These are phyloP conservation scores for Lentinula guzmanii DNA, from an alignment of 768 basidiomycete species.

Conservation along the genomic window DNA sequence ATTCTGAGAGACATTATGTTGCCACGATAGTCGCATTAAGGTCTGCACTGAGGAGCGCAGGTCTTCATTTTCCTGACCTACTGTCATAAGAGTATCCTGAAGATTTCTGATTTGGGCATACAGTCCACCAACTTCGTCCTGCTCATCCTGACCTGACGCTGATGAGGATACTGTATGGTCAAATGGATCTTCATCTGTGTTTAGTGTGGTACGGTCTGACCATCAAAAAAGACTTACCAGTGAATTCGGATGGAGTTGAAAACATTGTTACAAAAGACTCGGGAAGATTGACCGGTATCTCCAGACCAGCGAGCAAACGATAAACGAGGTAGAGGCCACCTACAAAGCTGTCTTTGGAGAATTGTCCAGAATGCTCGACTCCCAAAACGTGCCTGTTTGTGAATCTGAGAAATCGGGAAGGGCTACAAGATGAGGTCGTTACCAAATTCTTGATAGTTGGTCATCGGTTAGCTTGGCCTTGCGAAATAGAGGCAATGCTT, in stretches of 20 bases:
- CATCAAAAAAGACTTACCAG: not conserved
- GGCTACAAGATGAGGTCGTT: not conserved
- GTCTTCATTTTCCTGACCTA: conserved; percentile 5
- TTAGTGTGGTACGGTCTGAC: not conserved
- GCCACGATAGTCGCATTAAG: not conserved
- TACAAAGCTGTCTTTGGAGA: conserved; percentile 7
- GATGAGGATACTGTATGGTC: not conserved
- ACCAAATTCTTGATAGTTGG: conserved; percentile 7
- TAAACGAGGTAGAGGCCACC: conserved; percentile 9
- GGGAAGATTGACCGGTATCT: conserved; percentile 4
- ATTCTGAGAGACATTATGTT: not conserved
- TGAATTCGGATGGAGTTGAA: not conserved
- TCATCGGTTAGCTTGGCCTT: conserved; percentile 1
- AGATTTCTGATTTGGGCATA: conserved; percentile 2
- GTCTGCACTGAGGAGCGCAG: conserved; percentile 5
- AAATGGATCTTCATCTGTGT: not conserved
- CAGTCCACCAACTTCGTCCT: not conserved
- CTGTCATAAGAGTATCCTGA: conserved; percentile 1
- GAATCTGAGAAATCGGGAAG: not conserved
- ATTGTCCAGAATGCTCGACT: not conserved
- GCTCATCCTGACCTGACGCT: not conserved
- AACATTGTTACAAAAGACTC: not conserved
- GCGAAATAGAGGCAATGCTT: not conserved
- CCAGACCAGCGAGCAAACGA: conserved; percentile 6
- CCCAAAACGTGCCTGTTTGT: conserved; percentile 3